Base-by-base conservation (phyloP, 1,139 yeast genomes). In the Suhomyces bokatorum region DNA sequence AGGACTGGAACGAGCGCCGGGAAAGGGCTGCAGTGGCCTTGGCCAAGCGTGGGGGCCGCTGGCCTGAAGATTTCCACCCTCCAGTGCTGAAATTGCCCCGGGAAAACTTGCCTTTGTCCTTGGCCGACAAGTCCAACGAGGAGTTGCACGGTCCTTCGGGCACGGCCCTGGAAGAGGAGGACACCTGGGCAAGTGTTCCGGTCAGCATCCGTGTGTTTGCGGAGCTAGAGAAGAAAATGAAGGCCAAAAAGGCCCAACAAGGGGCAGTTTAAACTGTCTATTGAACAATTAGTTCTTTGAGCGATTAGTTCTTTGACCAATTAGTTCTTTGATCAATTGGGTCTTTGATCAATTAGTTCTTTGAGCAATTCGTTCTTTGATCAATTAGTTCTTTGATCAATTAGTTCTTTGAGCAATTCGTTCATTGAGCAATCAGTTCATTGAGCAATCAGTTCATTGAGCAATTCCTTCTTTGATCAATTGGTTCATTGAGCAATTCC, bases 51-150 rank as follows among this genome's bases (percentile, higher is more conserved):
- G 75, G 78, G 12, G 84, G 80, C 29, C 61, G 73, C 33, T 90
- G 98, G 98, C 98, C 97, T 0, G 74, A 67, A 22, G 82, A 83
- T 52, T 87, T 89, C 65, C 78, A 89, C 56, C 83, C 95, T 2
- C 96, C 96, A 0, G 56, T 72, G 15, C 60, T 62, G 49, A 50
- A 55, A 37, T 60, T 74, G 39, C 47, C 53, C 10, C 49, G 54
- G 12, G 67, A 66, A 32, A 74, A 73, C 54, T 56, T 69, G 10
- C 78, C 78, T 1, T 47, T 51, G 36, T 55, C 64, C 6, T 22
- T 66, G 22, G 55, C 52, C 1, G 43, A 53, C 27, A 57, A 61
- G 35, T 32, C 32, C n/a, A 15, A 28, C 9, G 41, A 48, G 28
- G 54, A 56, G 31, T 35, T 54, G 20, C 40, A 33, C 9, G 45